A percentile compares a stretch with the other conserved stretches of the same genome.
Conservation (phyloP, 768 basidiomycete species). For the Boletus insuetus region DNA sequence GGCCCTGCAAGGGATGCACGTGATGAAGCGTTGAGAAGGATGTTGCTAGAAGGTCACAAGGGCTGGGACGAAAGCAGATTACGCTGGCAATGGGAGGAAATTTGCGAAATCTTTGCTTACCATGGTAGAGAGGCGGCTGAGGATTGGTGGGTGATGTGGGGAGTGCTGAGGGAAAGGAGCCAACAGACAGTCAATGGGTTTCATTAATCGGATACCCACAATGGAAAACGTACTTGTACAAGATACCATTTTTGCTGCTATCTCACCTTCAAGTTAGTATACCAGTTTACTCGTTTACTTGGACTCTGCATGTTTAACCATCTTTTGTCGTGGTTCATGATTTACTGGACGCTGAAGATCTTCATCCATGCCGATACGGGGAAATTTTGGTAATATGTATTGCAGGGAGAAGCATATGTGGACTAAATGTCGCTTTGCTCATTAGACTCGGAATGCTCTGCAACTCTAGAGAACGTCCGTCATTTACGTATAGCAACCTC, state of each 20-base stretch:
- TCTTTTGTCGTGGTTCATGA: background rate
- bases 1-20: constrained; percentile 48
- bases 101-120: constrained; percentile 52
- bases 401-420: constrained; percentile 6
- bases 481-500: constrained; percentile 62
- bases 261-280: background rate
- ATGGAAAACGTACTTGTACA: constrained; percentile 6
- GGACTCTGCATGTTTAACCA: background rate
- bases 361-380: background rate
- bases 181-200: constrained; percentile 4
- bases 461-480: constrained; percentile 18
- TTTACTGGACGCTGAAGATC: background rate
- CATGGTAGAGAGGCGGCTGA: constrained; percentile 57
- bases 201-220: constrained; percentile 8
- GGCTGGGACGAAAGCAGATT: constrained; percentile 50
- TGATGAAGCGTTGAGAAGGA: constrained; percentile 35
- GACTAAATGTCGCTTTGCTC: background rate
- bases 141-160: constrained; percentile 68
- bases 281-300: background rate
- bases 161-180: constrained; percentile 43
- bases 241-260: constrained; percentile 3
- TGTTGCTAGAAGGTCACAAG: constrained; percentile 28
- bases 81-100: constrained; percentile 53
- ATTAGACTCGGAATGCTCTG: constrained; percentile 6
- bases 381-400: constrained; percentile 15